Base-by-base conservation (phyloP, 805 yeast species). In the Saturnispora gosingensis region DNA sequence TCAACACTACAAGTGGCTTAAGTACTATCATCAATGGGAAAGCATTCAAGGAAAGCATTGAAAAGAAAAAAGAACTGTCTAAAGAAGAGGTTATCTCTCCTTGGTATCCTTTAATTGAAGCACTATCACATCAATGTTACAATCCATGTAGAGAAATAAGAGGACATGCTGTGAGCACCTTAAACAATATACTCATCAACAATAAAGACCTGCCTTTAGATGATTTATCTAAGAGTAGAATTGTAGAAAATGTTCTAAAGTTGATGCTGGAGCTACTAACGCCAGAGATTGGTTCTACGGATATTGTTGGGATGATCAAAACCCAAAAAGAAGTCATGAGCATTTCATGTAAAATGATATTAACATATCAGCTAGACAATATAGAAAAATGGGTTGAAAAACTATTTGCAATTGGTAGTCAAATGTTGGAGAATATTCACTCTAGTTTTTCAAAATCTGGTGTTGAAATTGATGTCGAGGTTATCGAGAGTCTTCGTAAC, bases 71-170 rank as follows among this genome's bases (percentile, higher is more conserved):
- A 49, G 27, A 44, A 15, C 35, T 39, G 50, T 40, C 38, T 11
- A 46, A 40, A 6, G 38, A 36, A 5, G 51, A 56, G 27, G 52
- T 62, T 1, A 66, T 66, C 43, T 60, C 69, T 20, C 58, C 66
- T 24, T 71, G 80, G 58, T 77, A 76, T 56, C 84, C 95, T 1
- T 71, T 87, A 54, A 72, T 85, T 28, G 91, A 88, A 62, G 95
- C 95, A 0, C 72, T 89, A 50, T 88, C 93, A 0, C 91, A 85
- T 60, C 97, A 90, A 64, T 86, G 96, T 63, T 76, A 85, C 63
- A 89, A 89, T 60, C 96, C 96, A 18, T 87, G 95, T 63, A 72
- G 87, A 27, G 89, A 86, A 61, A 71, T 89, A 10, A 72, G 96
- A 39, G 66, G 76, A 0, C 78, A 75, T 64, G 90, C 96, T 0